A percentile compares a stretch with the other conserved stretches of the same genome.
phyloP scores from a whole-genome alignment of 257 asterid genomes.

The Rauvolfia tetraphylla region DNA sequence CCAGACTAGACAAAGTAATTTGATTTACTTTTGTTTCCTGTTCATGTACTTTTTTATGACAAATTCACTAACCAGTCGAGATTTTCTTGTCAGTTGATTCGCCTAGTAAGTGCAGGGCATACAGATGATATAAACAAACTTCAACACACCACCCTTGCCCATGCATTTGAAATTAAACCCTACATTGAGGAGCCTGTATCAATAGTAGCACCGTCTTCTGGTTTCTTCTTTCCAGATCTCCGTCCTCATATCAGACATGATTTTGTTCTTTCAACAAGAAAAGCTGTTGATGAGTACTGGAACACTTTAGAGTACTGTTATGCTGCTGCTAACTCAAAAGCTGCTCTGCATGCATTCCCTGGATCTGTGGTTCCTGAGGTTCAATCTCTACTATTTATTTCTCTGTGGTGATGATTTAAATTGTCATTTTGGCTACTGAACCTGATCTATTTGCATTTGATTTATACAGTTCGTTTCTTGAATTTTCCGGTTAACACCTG shows the following conservation, averaged over 20 bases:
- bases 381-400: conserved; percentile 15
- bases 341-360: conserved; percentile 92
- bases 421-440: conserved; percentile 12
- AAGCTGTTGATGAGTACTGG: conserved; percentile 90
- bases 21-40: conserved; percentile 17
- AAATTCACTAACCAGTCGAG: conserved; percentile 25
- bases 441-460: not conserved
- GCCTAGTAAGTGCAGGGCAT: conserved; percentile 59
- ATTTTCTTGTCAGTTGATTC: conserved; percentile 70
- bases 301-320: conserved; percentile 85
- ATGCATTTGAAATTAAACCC: conserved; percentile 89
- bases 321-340: conserved; percentile 67
- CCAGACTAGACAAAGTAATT: not conserved
- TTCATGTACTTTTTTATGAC: conserved; percentile 17
- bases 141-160: conserved; percentile 57
- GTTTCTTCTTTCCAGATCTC: conserved; percentile 55
- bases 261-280: conserved; percentile 77
- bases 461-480: not conserved
- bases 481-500: not conserved
- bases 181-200: conserved; percentile 90
- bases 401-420: conserved; percentile 7
- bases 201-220: conserved; percentile 36
- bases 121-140: conserved; percentile 46
- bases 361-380: conserved; percentile 94
- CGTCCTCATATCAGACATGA: conserved; percentile 96